A percentile compares a stretch with the other conserved stretches of the same genome.
These are phyloP conservation scores for Pseudogymnoascus sp. DNA, from an alignment of 2,329 filamentous ascomycete species.

Conservation along the genomic window DNA sequence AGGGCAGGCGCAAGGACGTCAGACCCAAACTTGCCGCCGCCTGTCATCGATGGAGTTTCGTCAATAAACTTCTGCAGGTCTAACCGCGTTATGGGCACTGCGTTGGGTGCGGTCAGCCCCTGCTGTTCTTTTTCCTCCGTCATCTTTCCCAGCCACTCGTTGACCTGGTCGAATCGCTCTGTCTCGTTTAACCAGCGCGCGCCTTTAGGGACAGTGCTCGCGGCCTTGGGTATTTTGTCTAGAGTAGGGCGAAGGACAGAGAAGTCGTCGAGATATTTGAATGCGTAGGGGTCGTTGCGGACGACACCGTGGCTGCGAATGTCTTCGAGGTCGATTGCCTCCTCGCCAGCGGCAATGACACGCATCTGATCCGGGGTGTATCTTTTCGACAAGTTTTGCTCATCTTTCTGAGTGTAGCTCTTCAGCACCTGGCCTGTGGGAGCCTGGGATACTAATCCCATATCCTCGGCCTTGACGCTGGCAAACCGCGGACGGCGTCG, in stretches of 20 bases:
- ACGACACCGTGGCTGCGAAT: conserved; percentile 63
- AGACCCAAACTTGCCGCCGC: background rate
- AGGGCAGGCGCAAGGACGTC: conserved; percentile 9
- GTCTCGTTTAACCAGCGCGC: conserved; percentile 49
- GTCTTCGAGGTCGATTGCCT: conserved; percentile 64
- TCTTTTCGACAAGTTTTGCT: conserved; percentile 49
- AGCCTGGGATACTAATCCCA: conserved; percentile 24
- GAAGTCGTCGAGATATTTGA: conserved; percentile 78
- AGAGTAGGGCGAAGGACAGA: conserved; percentile 66
- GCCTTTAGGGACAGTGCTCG: conserved; percentile 23
- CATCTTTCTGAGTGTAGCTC: conserved; percentile 59
- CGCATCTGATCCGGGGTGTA: conserved; percentile 77
- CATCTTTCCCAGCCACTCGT: conserved; percentile 34
- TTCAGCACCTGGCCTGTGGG: conserved; percentile 41
- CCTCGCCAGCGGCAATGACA: conserved; percentile 73
- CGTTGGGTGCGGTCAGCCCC: background rate
- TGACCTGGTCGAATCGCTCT: conserved; percentile 53
- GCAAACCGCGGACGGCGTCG: conserved; percentile 33
- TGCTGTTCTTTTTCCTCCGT: background rate
- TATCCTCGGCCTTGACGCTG: conserved; percentile 31
- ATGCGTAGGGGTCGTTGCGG: conserved; percentile 61
- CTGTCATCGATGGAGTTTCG: conserved; percentile 10
- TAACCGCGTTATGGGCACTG: conserved; percentile 5
- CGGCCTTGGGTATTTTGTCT: conserved; percentile 53
- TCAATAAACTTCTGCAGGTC: conserved; percentile 12